phyloP scores from a whole-genome alignment of 805 yeast species.

The Limtongozyma cylindracea region DNA sequence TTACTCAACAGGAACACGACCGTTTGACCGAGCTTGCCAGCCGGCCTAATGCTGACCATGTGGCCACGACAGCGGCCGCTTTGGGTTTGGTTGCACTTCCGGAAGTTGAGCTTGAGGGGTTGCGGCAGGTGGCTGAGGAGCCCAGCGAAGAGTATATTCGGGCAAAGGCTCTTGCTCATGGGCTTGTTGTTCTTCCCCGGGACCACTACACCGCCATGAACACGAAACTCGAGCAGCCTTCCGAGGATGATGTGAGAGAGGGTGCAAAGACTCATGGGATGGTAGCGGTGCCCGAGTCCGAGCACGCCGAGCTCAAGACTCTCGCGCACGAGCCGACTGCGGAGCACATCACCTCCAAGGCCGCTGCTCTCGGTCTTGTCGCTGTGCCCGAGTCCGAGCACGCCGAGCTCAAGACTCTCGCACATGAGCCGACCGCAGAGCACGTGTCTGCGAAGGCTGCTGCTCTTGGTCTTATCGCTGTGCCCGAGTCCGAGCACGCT shows the following conservation, averaged over 20 bases:
- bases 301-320: conserved; percentile 2
- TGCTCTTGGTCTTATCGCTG: not conserved
- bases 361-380: conserved; percentile 9
- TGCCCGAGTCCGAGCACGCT: not conserved
- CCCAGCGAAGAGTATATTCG: conserved; percentile 1
- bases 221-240: conserved; percentile 1
- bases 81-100: conserved; percentile 1
- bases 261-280: conserved; percentile 1
- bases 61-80: conserved; percentile 1
- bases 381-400: conserved; percentile 10
- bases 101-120: not conserved
- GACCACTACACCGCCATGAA: conserved; percentile 1
- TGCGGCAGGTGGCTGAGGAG: not conserved
- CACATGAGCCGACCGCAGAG: conserved; percentile 8
- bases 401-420: conserved; percentile 7
- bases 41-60: conserved; percentile 1
- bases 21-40: conserved; percentile 5
- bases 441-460: conserved; percentile 1
- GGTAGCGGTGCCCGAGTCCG: conserved; percentile 2
- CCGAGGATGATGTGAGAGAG: conserved; percentile 1
- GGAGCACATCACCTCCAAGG: conserved; percentile 9
- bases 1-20: conserved; percentile 8
- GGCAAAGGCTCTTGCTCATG: not conserved
- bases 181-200: no score
- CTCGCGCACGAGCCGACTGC: conserved; percentile 4